Conservation (phyloP, 2,329 filamentous ascomycete species). For the Anthostomella pinea region DNA sequence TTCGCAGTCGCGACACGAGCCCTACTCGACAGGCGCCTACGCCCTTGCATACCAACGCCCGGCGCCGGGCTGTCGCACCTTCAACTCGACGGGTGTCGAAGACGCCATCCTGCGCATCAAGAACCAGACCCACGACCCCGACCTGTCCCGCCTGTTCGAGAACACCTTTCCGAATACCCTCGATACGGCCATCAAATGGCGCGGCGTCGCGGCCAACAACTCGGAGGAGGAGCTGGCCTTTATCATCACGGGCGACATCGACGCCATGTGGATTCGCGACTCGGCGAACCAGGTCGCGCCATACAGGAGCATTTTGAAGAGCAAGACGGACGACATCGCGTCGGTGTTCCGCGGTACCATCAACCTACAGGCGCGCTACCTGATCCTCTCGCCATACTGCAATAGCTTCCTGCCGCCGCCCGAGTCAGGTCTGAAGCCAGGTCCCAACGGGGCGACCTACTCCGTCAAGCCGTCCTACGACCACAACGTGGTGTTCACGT, state of each 20-base stretch:
- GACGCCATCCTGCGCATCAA: conserved; percentile 55
- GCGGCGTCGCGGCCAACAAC: conserved; percentile 55
- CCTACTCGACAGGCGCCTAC: conserved; percentile 30
- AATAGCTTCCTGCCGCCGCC: conserved; percentile 86
- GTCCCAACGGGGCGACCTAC: conserved; percentile 58
- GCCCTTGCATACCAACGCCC: conserved; percentile 49
- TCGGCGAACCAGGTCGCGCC: conserved; percentile 73
- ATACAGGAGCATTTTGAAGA: conserved; percentile 59
- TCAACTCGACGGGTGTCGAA: conserved; percentile 68
- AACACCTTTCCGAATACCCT: conserved; percentile 82
- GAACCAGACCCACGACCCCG: conserved; percentile 45
- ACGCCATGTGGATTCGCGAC: conserved; percentile 86
- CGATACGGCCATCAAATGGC: conserved; percentile 79
- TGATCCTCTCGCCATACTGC: conserved; percentile 73
- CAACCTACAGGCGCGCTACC: conserved; percentile 68
- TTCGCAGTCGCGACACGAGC: conserved; percentile 28
- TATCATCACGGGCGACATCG: conserved; percentile 80
- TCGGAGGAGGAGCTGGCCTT: conserved; percentile 58
- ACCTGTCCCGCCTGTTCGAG: conserved; percentile 76
- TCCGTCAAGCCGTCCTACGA: conserved; percentile 62
- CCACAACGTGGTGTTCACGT: conserved; percentile 76
- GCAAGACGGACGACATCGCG: conserved; percentile 59
- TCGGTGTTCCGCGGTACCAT: conserved; percentile 68
- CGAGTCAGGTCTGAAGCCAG: conserved; percentile 64
- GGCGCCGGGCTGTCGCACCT: conserved; percentile 65